Evolutionary conservation across 495 filamentous ascomycete species (phyloP).

Genomic region (Xylaria flabelliformis): DNA sequence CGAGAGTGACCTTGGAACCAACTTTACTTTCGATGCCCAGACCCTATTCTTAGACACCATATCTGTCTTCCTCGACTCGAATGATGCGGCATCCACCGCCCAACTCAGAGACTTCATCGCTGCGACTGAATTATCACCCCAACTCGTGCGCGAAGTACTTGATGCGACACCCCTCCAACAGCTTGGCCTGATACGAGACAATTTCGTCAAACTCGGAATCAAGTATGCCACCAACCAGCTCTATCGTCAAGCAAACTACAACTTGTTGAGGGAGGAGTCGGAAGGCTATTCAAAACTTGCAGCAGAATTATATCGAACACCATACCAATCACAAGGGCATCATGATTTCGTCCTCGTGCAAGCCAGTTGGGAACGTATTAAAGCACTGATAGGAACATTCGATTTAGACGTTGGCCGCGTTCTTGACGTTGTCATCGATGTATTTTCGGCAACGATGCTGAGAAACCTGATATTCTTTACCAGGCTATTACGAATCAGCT

Average conservation of each 20-base stretch:
- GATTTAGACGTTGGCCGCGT: conserved; percentile 94
- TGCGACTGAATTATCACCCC: conserved; percentile 72
- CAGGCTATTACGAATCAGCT: conserved; percentile 86
- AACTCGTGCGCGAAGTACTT: conserved; percentile 80
- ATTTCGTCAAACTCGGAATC: conserved; percentile 81
- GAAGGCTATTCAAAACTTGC: conserved; percentile 92
- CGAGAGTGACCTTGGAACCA: conserved; percentile 50
- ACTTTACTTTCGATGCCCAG: conserved; percentile 61
- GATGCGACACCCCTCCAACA: conserved; percentile 75
- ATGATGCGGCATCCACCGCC: conserved; percentile 51
- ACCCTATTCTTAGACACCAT: conserved; percentile 83
- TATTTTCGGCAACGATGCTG: conserved; percentile 83
- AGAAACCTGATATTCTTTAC: conserved; percentile 91
- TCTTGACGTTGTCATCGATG: conserved; percentile 88
- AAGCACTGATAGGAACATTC: conserved; percentile 90
- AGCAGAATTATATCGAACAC: conserved; percentile 86
- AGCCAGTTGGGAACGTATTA: conserved; percentile 68
- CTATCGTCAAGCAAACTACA: conserved; percentile 96
- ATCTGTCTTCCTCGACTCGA: conserved; percentile 75
- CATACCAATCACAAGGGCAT: conserved; percentile 52
- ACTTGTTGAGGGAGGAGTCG: conserved; percentile 91
- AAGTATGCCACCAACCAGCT: conserved; percentile 89
- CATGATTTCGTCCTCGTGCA: conserved; percentile 43
- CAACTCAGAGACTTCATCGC: conserved; percentile 64
- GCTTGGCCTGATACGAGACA: conserved; percentile 79